Evolutionary conservation across 371 early-diverging fungal species (phyloP).

Genomic region (Syncephalis fuscata): DNA sequence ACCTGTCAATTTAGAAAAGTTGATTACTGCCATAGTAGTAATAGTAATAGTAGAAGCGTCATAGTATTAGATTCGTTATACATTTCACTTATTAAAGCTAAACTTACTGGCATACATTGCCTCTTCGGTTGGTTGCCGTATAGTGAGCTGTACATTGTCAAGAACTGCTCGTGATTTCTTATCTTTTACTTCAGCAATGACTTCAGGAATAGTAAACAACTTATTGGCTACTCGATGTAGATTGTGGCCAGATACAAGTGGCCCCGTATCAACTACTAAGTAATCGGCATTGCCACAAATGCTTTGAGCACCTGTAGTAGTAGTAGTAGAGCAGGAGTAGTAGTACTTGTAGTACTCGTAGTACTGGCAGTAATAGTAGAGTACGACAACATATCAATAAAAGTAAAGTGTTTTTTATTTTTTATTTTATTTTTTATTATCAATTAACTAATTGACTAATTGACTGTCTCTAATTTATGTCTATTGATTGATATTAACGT

Average conservation of each 20-base stretch:
- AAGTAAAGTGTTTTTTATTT: no score
- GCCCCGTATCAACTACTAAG: not conserved
- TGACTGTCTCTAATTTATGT: no score
- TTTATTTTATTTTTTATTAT: no score
- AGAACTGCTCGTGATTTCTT: constrained; percentile 46
- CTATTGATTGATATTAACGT: no score
- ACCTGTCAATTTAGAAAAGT: constrained; percentile 83
- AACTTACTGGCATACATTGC: constrained; percentile 52
- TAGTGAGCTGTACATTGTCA: constrained; percentile 36
- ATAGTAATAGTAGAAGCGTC: not conserved
- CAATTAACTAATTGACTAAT: no score
- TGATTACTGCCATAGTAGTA: constrained; percentile 30
- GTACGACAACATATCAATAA: no score
- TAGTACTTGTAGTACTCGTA: no score
- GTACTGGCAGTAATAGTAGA: no score
- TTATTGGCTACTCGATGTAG: constrained; percentile 24
- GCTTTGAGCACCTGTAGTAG: not conserved
- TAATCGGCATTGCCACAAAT: not conserved
- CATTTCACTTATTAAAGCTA: not conserved
- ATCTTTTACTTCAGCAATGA: constrained; percentile 74
- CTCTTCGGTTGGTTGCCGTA: constrained; percentile 54
- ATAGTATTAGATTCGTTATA: not conserved
- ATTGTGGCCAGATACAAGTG: not conserved
- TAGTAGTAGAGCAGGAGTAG: no score
- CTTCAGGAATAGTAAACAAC: constrained; percentile 78